Conservation (phyloP, 2,329 filamentous ascomycete species). For the Zymoseptoria tritici region DNA sequence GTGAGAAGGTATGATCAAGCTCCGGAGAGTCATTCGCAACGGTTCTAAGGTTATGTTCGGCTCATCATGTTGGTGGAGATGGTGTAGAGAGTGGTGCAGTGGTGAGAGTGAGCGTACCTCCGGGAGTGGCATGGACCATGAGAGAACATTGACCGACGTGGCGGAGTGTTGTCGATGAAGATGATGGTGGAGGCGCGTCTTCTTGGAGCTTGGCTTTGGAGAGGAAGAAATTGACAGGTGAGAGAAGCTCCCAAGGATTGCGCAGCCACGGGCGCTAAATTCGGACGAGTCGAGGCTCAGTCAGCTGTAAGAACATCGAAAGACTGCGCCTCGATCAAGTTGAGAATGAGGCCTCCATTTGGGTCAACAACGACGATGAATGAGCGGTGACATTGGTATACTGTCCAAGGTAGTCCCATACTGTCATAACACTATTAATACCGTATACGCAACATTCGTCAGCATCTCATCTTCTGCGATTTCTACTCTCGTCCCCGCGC, state of each 20-base stretch:
- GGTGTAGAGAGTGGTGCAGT: background rate
- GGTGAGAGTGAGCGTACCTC: background rate
- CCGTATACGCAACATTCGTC: no score
- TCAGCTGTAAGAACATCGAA: no score
- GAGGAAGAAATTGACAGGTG: background rate
- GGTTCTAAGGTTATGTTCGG: slow-evolving; percentile 47
- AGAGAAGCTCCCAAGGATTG: no score
- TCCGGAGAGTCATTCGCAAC: slow-evolving; percentile 52
- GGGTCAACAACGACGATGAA: no score
- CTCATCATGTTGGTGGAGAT: slow-evolving; percentile 14
- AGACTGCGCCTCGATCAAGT: background rate
- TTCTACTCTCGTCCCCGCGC: no score
- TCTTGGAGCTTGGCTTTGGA: background rate
- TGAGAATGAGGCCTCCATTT: background rate
- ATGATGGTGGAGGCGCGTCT: background rate
- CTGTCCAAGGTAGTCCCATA: no score
- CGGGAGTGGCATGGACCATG: background rate
- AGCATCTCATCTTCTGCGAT: no score
- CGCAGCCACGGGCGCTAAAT: no score
- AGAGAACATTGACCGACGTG: background rate
- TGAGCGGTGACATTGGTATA: no score
- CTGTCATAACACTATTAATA: no score
- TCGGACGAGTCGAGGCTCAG: no score
- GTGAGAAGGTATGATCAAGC: background rate
- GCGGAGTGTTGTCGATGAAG: background rate